Base-by-base conservation (phyloP, 495 filamentous ascomycete species). In the Immersiella caudata region DNA sequence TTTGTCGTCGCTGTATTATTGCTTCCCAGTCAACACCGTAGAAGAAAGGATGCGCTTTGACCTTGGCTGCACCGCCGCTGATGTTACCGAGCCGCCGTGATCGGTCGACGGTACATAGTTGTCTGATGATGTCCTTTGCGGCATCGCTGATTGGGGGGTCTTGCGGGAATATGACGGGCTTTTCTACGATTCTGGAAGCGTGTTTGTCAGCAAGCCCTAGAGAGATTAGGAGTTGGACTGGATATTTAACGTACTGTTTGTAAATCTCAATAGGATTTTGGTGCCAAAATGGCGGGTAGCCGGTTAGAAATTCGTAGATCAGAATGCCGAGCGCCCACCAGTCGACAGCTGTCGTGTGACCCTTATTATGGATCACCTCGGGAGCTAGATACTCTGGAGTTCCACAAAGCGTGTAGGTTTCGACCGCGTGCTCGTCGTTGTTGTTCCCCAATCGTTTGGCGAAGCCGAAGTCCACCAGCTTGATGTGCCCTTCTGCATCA, bases 281-380 rank as follows among this genome's bases (percentile, higher is more conserved):
- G 74, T 97, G 92, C 91, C 94, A 99, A 78, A 99, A 99, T 1
- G 95, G 95, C 6, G 95, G 95, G 72, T 97, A 96, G 40, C 95
- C 95, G 3, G 95, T 93, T 26, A 97, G 82, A 73, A 99, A 97
- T 75, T 99, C 95, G 76, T 96, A 98, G 63, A 97, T 92, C 60
- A 99, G 78, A 69, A 99, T 96, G 6, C 95, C 95, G 68, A 98
- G 82, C 7, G 95, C 96, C 95, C 95, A 99, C 95, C 95, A 99
- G 78, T 99, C 95, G n/a, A 99, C 95, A 0, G 95, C 94, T 40
- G 92, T 92, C 29, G 92, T 93, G 74, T 99, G 95, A 16, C 93
- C 94, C 74, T 93, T 94, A 76, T 93, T 96, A 69, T 94, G 90
- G 65, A 99, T 97, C 21, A 97, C 94, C 80, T 99, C 95, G 1